phyloP scores from a whole-genome alignment of 768 basidiomycete species.

The Saitozyma podzolica region DNA sequence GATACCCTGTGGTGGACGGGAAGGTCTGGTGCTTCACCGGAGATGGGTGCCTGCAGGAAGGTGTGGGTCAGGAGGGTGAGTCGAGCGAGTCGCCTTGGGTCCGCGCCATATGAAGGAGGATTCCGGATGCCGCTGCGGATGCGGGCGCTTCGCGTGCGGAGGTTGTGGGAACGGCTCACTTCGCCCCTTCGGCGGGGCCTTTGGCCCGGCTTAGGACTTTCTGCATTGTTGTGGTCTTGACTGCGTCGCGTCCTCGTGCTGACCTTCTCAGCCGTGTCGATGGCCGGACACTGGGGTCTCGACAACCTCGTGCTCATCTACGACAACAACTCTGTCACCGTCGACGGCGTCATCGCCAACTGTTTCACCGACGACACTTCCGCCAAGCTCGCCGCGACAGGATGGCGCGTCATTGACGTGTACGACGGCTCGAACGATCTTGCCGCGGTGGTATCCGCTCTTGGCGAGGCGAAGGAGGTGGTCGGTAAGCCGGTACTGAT shows the following conservation, averaged over 20 bases:
- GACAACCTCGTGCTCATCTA: constrained; percentile 48
- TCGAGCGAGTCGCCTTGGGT: not conserved
- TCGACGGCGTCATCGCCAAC: constrained; percentile 42
- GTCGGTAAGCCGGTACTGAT: constrained; percentile 41
- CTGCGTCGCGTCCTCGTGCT: too few species aligned
- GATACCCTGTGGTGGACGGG: constrained; percentile 23
- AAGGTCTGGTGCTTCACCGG: constrained; percentile 49
- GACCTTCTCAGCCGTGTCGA: constrained; percentile 28
- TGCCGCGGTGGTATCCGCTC: constrained; percentile 30
- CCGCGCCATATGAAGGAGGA: too few species aligned
- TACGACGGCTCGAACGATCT: constrained; percentile 43
- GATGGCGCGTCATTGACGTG: constrained; percentile 45
- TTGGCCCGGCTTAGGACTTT: not conserved
- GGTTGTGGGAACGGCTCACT: not conserved
- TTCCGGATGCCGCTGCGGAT: too few species aligned
- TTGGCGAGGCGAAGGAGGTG: constrained; percentile 35
- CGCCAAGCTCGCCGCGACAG: constrained; percentile 32
- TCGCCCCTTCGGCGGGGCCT: not conserved
- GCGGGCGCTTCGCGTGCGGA: too few species aligned
- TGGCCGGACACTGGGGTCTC: constrained; percentile 44
- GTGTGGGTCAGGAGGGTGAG: constrained; percentile 47
- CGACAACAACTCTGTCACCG: constrained; percentile 45
- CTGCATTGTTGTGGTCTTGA: too few species aligned
- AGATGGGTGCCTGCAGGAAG: constrained; percentile 48
- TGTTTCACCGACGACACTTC: constrained; percentile 47